Evolutionary conservation across 2,329 filamentous ascomycete species (phyloP).

Genomic region (Sordariomycetes sp.): DNA sequence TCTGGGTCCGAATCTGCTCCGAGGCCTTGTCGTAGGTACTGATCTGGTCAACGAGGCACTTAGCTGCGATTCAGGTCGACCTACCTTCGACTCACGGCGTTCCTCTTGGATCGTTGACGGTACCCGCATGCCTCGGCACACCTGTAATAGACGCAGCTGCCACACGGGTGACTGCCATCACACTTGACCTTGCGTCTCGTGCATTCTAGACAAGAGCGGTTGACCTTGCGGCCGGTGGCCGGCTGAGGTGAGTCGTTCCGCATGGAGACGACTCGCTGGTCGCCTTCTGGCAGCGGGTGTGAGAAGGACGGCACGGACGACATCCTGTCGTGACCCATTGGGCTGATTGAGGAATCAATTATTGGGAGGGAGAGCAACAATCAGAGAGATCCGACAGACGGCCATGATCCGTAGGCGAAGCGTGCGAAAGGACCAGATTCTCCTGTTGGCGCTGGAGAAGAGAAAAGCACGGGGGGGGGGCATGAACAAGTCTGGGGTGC

Average conservation of each 20-base stretch:
- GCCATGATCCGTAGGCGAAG: no score
- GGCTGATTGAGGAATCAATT: no score
- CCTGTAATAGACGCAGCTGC: conserved; percentile 26
- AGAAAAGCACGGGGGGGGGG: no score
- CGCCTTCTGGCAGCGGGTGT: neutral
- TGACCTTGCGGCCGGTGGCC: conserved; percentile 5
- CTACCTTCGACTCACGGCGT: conserved; percentile 18
- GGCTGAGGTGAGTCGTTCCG: neutral
- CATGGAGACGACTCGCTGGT: neutral
- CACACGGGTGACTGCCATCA: conserved; percentile 18
- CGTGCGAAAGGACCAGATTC: no score
- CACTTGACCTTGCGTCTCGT: conserved; percentile 21
- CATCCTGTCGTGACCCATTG: no score
- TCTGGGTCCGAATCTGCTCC: conserved; percentile 12
- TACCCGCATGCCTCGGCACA: conserved; percentile 15
- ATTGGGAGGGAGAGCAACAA: no score
- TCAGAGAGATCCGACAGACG: no score
- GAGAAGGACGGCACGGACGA: no score
- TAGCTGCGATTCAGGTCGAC: neutral
- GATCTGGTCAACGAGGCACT: no score
- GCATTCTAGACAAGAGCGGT: conserved; percentile 8
- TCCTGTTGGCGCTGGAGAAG: no score
- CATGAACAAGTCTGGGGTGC: no score
- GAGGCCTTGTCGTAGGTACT: conserved; percentile 16
- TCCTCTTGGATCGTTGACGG: conserved; percentile 17